These are phyloP conservation scores for Nakazawaea sp. DNA, from an alignment of 805 yeast genomes.

Conservation along the genomic window DNA sequence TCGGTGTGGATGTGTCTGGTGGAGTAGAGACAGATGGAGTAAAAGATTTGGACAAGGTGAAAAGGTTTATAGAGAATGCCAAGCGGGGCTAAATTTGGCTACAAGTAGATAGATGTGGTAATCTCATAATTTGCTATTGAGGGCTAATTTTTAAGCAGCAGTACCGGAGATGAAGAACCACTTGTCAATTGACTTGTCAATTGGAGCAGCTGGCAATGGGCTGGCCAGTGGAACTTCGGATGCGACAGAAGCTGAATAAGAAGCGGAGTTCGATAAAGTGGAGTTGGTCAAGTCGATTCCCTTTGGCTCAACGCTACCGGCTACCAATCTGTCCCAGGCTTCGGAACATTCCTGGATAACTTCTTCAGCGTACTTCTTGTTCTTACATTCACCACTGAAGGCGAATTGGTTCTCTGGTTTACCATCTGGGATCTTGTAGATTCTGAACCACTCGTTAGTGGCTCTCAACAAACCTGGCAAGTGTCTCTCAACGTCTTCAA, in stretches of 20 bases:
- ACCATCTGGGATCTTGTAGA: conserved; percentile 97
- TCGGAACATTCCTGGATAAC: conserved; percentile 75
- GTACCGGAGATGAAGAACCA: conserved; percentile 97
- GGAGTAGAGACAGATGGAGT: conserved; percentile 82
- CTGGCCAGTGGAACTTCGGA: conserved; percentile 62
- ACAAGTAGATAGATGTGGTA: too few relatives aligned
- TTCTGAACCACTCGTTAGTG: conserved; percentile 97
- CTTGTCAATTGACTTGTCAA: conserved; percentile 93
- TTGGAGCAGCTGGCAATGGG: conserved; percentile 80
- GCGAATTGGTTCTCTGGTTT: conserved; percentile 96
- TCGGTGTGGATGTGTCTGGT: conserved; percentile 92
- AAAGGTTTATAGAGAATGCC: conserved; percentile 49
- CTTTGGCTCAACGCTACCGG: conserved; percentile 55
- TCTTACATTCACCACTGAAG: conserved; percentile 89
- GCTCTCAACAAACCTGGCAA: conserved; percentile 92
- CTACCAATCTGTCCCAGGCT: conserved; percentile 75
- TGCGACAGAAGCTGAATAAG: conserved; percentile 40
- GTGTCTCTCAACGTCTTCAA: conserved; percentile 83
- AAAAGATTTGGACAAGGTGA: conserved; percentile 64
- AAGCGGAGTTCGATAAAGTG: conserved; percentile 52
- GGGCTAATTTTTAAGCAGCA: conserved; percentile 28
- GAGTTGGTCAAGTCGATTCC: conserved; percentile 75
- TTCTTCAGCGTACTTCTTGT: conserved; percentile 79
- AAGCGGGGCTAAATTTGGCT: conserved; percentile 17
- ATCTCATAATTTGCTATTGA: too few relatives aligned